These are phyloP conservation scores for Hirschfeldia incana DNA, from an alignment of 345 rosid genomes.

Conservation along the genomic window DNA sequence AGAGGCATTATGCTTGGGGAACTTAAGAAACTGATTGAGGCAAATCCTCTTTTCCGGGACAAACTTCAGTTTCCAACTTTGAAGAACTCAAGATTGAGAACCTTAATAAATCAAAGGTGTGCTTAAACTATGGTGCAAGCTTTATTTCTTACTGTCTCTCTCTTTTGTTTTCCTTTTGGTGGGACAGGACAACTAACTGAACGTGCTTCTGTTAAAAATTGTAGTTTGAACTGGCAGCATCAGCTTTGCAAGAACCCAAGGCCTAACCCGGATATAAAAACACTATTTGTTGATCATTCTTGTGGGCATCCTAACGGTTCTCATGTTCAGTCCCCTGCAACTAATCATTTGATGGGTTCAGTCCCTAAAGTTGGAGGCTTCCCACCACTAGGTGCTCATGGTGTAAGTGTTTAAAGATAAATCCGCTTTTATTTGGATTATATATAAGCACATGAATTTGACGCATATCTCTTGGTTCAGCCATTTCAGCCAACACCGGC, in stretches of 20 bases:
- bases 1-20: slow-evolving; percentile 50
- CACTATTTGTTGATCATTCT: slow-evolving; percentile 52
- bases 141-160: neutral
- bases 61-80: slow-evolving; percentile 54
- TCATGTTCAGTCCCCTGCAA: slow-evolving; percentile 48
- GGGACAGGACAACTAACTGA: slow-evolving; percentile 12
- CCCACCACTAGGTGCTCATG: slow-evolving; percentile 52
- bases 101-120: slow-evolving; percentile 51
- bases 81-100: slow-evolving; percentile 52
- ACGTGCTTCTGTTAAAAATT: slow-evolving; percentile 15
- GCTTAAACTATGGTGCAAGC: neutral
- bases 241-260: slow-evolving; percentile 58
- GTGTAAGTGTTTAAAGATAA: slow-evolving; percentile 41
- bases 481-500: slow-evolving; percentile 54
- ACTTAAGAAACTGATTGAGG: slow-evolving; percentile 49
- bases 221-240: slow-evolving; percentile 57
- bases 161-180: neutral
- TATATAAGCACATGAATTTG: neutral
- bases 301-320: slow-evolving; percentile 54
- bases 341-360: slow-evolving; percentile 50
- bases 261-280: slow-evolving; percentile 56
- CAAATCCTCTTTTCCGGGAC: slow-evolving; percentile 51
- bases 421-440: slow-evolving; percentile 12
- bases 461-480: slow-evolving; percentile 34
- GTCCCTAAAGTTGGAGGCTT: slow-evolving; percentile 55